Evolutionary conservation across 352 stramenopile genomes (phyloP).

Genomic region (Phytopythium boreale): DNA sequence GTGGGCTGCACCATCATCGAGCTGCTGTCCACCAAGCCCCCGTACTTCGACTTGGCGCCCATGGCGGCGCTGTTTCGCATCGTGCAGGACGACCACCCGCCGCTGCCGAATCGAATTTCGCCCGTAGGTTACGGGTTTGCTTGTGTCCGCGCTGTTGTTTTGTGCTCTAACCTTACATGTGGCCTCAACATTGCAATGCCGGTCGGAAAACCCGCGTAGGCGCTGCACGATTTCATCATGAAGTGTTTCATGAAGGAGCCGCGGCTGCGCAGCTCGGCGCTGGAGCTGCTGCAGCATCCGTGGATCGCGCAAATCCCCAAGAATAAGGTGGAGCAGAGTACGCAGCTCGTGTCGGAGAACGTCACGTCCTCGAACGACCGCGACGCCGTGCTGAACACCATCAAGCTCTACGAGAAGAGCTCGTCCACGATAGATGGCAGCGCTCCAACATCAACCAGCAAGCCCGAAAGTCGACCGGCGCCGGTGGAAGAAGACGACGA

Average conservation of each 20-base stretch:
- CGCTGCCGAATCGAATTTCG: conserved; percentile 87
- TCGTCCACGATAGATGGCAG: conserved; percentile 27
- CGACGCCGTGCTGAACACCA: conserved; percentile 82
- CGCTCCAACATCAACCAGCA: conserved; percentile 15
- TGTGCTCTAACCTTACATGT: neutral
- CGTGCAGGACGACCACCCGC: conserved; percentile 91
- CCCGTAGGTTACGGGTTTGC: conserved; percentile 30
- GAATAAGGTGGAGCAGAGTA: conserved; percentile 87
- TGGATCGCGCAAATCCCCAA: conserved; percentile 90
- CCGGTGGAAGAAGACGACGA: conserved; percentile 35
- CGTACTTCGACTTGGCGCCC: conserved; percentile 91
- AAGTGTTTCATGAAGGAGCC: conserved; percentile 93
- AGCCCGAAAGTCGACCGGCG: conserved; percentile 7
- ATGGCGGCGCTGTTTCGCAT: conserved; percentile 92
- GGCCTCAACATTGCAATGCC: neutral
- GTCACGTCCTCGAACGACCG: conserved; percentile 77
- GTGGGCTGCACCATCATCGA: conserved; percentile 96
- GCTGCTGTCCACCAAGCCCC: conserved; percentile 90
- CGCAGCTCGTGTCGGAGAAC: conserved; percentile 70
- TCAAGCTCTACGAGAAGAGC: conserved; percentile 78
- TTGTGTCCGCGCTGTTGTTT: no score
- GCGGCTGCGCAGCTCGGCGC: conserved; percentile 66
- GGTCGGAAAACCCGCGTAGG: conserved; percentile 18
- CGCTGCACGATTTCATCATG: conserved; percentile 90
- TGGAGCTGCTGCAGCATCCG: conserved; percentile 85